Conservation (phyloP, 192 early-diverging fungal species). For the Jimgerdemannia flammicorona region DNA sequence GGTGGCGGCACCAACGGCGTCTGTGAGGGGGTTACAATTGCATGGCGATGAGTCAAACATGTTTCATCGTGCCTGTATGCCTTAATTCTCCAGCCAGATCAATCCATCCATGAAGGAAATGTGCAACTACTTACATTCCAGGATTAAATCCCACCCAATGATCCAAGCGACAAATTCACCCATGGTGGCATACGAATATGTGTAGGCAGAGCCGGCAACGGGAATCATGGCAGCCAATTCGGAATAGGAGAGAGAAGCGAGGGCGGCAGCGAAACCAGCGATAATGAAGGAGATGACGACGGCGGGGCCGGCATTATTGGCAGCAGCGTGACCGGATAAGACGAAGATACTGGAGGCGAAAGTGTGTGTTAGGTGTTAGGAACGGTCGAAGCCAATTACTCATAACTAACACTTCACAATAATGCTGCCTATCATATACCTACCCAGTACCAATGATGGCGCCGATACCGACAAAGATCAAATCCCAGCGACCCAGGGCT, state of each 20-base stretch:
- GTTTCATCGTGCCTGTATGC: too few species aligned
- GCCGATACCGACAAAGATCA: conserved; percentile 15
- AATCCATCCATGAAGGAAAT: too few species aligned
- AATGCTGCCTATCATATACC: background rate
- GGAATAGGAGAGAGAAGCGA: conserved; percentile 82
- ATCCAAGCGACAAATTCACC: conserved; percentile 89
- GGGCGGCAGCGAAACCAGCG: conserved; percentile 63
- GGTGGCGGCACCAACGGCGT: conserved; percentile 54
- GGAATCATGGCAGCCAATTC: conserved; percentile 88
- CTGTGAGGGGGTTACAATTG: background rate
- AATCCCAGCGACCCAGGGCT: conserved; percentile 9
- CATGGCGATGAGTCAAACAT: too few species aligned
- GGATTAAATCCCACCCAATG: conserved; percentile 86
- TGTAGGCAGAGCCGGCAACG: conserved; percentile 83
- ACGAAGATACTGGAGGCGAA: conserved; percentile 21
- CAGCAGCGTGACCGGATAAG: conserved; percentile 62
- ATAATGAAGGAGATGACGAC: conserved; percentile 80
- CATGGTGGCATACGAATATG: conserved; percentile 80
- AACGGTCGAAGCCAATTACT: too few species aligned
- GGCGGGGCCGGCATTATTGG: conserved; percentile 75
- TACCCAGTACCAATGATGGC: conserved; percentile 28
- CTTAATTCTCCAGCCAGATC: too few species aligned
- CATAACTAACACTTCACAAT: background rate
- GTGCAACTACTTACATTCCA: conserved; percentile 73
- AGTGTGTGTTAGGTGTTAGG: too few species aligned